Evolutionary conservation across 2,329 filamentous ascomycete genomes (phyloP).

Genomic region (Nothophaeocryptopus gaeumannii): DNA sequence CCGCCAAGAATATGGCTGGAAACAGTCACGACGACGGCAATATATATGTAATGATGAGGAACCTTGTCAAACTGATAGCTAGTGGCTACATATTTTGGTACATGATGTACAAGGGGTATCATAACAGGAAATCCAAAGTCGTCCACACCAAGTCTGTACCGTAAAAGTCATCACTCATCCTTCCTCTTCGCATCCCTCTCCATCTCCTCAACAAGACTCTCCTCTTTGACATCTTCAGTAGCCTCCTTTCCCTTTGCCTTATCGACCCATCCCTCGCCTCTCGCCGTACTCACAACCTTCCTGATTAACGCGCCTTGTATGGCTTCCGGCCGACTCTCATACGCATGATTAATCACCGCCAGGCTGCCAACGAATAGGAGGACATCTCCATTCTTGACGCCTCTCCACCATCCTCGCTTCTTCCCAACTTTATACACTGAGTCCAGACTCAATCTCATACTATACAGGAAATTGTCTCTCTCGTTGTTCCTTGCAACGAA

Average conservation of each 20-base stretch:
- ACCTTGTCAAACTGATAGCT: too few species aligned
- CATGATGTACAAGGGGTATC: too few species aligned
- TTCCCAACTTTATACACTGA: conserved; percentile 90
- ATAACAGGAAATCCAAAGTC: too few species aligned
- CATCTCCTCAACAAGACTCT: conserved; percentile 12
- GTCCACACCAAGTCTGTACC: too few species aligned
- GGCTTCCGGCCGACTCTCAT: conserved; percentile 67
- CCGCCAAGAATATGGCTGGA: too few species aligned
- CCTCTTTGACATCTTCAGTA: conserved; percentile 18
- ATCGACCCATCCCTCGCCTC: conserved; percentile 74
- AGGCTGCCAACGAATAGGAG: conserved; percentile 77
- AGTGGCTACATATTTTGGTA: too few species aligned
- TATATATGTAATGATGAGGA: too few species aligned
- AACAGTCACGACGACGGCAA: too few species aligned
- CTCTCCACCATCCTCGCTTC: conserved; percentile 84
- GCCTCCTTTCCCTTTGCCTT: conserved; percentile 39
- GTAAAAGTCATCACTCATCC: neutral
- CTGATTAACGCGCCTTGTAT: conserved; percentile 66
- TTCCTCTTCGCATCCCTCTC: conserved; percentile 7
- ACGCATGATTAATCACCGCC: conserved; percentile 72
- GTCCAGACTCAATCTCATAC: conserved; percentile 73
- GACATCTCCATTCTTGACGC: conserved; percentile 78
- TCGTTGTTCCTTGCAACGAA: conserved; percentile 67
- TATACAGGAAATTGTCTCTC: conserved; percentile 72
- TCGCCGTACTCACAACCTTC: conserved; percentile 70